Percentiles rank a stretch among this genome's conserved stretches.
Evolutionary conservation across 768 basidiomycete species (phyloP).

Genomic region (Boletales sp.): DNA sequence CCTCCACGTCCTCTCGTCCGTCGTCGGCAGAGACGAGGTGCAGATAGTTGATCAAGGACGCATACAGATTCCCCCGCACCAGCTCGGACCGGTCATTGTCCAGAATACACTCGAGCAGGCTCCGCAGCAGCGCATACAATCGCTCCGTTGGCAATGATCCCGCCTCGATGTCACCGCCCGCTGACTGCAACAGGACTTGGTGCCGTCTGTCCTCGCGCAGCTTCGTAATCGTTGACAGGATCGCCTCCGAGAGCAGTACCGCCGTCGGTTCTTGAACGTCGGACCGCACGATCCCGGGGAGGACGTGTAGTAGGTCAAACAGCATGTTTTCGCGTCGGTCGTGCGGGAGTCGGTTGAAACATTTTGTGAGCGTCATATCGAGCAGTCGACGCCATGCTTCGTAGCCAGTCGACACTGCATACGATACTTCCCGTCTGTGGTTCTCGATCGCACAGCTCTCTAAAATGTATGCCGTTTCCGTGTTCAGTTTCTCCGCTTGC

Average conservation of each 20-base stretch:
- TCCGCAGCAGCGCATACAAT: conserved; percentile 68
- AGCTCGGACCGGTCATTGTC: conserved; percentile 78
- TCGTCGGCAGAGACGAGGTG: conserved; percentile 49
- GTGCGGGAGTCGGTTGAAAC: conserved; percentile 77
- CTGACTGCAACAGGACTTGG: conserved; percentile 63
- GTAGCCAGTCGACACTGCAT: conserved; percentile 67
- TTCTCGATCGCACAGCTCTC: conserved; percentile 87
- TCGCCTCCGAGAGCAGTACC: conserved; percentile 78
- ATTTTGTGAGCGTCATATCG: conserved; percentile 82
- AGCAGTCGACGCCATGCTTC: conserved; percentile 84
- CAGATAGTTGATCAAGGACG: conserved; percentile 83
- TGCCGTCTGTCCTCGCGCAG: conserved; percentile 79
- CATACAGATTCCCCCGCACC: conserved; percentile 94
- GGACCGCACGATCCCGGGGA: conserved; percentile 67
- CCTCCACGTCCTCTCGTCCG: conserved; percentile 1
- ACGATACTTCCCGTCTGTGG: conserved; percentile 74
- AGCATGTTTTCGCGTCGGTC: conserved; percentile 85
- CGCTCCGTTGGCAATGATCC: conserved; percentile 78
- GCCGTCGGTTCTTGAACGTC: conserved; percentile 70
- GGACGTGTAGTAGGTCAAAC: conserved; percentile 83
- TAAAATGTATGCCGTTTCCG: conserved; percentile 73
- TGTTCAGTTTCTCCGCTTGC: conserved; percentile 62
- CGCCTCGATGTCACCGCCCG: conserved; percentile 57
- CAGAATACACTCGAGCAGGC: conserved; percentile 69
- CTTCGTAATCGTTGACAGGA: conserved; percentile 81